Evolutionary conservation across 139 green algal species (phyloP).

Genomic region (Yamagishiella unicocca): DNA sequence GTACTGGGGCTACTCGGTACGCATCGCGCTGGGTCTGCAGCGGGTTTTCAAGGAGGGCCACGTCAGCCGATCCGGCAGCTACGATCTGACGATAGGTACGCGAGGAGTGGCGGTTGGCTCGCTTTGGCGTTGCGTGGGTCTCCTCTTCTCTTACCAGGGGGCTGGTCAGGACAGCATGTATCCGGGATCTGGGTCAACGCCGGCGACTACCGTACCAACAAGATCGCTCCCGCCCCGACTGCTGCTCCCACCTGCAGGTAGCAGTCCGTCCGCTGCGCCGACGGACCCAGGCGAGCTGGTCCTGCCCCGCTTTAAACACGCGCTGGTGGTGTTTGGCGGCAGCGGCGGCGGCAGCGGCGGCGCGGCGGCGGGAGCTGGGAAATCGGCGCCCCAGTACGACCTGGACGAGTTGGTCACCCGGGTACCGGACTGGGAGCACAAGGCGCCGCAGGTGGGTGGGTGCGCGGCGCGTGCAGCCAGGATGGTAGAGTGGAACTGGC

Average conservation of each 20-base stretch:
- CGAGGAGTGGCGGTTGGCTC: neutral
- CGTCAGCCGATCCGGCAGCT: constrained; percentile 63
- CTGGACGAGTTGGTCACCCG: constrained; percentile 23
- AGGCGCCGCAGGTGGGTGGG: constrained; percentile 29
- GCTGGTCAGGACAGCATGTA: too few relatives aligned
- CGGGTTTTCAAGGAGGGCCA: constrained; percentile 72
- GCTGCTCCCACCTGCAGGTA: constrained; percentile 38
- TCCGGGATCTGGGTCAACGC: too few relatives aligned
- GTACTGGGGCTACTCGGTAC: constrained; percentile 92
- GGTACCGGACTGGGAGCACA: constrained; percentile 47
- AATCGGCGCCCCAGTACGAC: neutral
- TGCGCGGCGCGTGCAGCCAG: neutral
- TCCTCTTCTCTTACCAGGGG: too few relatives aligned
- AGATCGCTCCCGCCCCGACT: neutral
- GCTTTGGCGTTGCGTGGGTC: neutral
- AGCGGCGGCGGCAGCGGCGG: neutral
- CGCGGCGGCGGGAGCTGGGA: neutral
- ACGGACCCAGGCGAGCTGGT: constrained; percentile 61
- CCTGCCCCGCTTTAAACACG: constrained; percentile 79
- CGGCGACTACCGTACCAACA: too few relatives aligned
- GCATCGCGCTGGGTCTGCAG: constrained; percentile 77
- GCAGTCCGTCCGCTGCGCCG: constrained; percentile 60
- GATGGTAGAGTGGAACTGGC: neutral
- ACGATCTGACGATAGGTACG: constrained; percentile 82
- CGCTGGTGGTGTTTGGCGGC: constrained; percentile 86